Evolutionary conservation across 2,329 filamentous ascomycete species (phyloP).

Genomic region (Cercospora zeina): DNA sequence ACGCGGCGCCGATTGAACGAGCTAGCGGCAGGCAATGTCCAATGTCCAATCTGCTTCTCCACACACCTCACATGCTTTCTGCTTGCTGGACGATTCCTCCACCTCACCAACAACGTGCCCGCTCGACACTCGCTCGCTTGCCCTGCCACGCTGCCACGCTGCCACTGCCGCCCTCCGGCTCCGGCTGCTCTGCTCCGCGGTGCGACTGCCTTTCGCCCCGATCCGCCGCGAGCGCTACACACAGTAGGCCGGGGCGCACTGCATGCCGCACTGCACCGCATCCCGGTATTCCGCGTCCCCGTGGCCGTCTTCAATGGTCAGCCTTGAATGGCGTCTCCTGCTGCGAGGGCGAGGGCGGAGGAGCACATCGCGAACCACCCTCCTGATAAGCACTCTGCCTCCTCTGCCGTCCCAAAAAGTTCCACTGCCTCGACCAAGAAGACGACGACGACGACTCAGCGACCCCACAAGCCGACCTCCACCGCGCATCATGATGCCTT

Average conservation of each 20-base stretch:
- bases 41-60: too few species aligned
- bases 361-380: slow-evolving; percentile 9
- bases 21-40: slow-evolving; percentile 1
- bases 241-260: background rate
- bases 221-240: background rate
- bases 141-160: background rate
- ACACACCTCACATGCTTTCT: background rate
- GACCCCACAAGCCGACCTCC: slow-evolving; percentile 12
- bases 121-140: background rate
- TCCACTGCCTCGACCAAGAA: background rate
- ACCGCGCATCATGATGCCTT: slow-evolving; percentile 38
- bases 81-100: background rate
- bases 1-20: background rate
- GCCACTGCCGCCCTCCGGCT: too few species aligned
- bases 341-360: slow-evolving; percentile 11
- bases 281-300: slow-evolving; percentile 4
- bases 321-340: slow-evolving; percentile 13
- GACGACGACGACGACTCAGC: slow-evolving; percentile 8
- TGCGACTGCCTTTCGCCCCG: background rate
- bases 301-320: slow-evolving; percentile 15
- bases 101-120: slow-evolving; percentile 14
- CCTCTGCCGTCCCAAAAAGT: background rate
- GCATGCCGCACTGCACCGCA: background rate
- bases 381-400: slow-evolving; percentile 2
- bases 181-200: background rate